A percentile compares a stretch with the other conserved stretches of the same genome.
phyloP scores from a whole-genome alignment of 768 basidiomycete species.

The Mycena alexandri region DNA sequence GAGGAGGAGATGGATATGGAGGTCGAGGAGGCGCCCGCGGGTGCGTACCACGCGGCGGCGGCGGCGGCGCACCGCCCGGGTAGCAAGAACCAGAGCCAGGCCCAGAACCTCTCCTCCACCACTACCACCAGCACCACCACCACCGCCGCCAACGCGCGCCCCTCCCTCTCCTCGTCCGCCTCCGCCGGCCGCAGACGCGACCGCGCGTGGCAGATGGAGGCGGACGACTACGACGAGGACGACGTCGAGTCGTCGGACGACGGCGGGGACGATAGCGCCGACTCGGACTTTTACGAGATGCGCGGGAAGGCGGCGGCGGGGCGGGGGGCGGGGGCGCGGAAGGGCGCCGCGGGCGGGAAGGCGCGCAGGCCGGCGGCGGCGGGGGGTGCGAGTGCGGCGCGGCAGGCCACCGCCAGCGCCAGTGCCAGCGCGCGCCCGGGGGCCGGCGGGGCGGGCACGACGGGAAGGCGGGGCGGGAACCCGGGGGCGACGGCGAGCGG shows the following conservation, averaged over 20 bases:
- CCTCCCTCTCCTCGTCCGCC: not conserved
- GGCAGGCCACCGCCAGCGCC: too few relatives aligned
- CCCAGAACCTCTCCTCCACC: not conserved
- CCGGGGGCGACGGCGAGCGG: constrained; percentile 8
- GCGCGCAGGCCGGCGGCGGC: not conserved
- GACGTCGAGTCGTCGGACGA: constrained; percentile 27
- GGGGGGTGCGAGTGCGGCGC: not conserved
- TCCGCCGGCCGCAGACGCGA: too few relatives aligned
- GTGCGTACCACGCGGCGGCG: too few relatives aligned
- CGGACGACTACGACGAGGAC: not conserved
- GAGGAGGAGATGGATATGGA: not conserved
- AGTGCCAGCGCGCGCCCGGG: not conserved
- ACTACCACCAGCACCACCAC: not conserved
- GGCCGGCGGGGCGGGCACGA: not conserved
- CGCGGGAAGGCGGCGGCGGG: not conserved
- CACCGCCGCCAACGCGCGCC: not conserved
- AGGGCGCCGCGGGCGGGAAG: not conserved
- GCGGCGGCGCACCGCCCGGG: too few relatives aligned
- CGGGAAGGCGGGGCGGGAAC: constrained; percentile 9
- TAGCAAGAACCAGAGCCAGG: not conserved
- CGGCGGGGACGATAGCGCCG: constrained; percentile 35
- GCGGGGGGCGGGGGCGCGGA: too few relatives aligned
- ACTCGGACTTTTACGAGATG: constrained; percentile 33
- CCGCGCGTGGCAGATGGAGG: too few relatives aligned
- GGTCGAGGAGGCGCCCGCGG: too few relatives aligned